Conservation (phyloP, 495 filamentous ascomycete genomes). For the Halenospora varia region DNA sequence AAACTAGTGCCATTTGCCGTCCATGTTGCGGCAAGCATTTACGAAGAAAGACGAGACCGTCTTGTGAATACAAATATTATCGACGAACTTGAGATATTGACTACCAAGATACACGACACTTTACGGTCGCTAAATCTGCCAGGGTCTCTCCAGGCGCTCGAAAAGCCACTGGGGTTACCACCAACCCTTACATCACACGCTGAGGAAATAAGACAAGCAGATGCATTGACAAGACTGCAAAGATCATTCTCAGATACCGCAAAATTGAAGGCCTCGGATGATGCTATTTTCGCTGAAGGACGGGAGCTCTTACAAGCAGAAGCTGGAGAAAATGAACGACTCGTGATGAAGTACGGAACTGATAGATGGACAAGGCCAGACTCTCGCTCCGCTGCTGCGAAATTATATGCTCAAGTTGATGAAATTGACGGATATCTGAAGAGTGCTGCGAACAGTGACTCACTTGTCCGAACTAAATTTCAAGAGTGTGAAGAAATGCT, state of each 20-base stretch:
- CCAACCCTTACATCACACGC: slow-evolving; percentile 81
- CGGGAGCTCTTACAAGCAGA: slow-evolving; percentile 72
- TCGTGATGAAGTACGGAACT: slow-evolving; percentile 79
- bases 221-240: slow-evolving; percentile 70
- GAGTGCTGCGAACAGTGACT: slow-evolving; percentile 78
- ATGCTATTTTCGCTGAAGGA: slow-evolving; percentile 75
- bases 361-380: slow-evolving; percentile 74
- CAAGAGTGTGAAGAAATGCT: slow-evolving; percentile 70
- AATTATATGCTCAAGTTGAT: slow-evolving; percentile 67
- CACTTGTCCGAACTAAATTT: slow-evolving; percentile 74
- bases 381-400: slow-evolving; percentile 64
- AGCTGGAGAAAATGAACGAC: slow-evolving; percentile 72
- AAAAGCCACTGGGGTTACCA: slow-evolving; percentile 92
- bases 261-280: slow-evolving; percentile 75
- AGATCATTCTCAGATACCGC: slow-evolving; percentile 80
- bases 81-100: slow-evolving; percentile 78
- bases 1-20: slow-evolving; percentile 95
- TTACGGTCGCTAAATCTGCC: slow-evolving; percentile 83
- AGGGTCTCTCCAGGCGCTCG: slow-evolving; percentile 88
- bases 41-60: slow-evolving; percentile 85
- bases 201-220: slow-evolving; percentile 92
- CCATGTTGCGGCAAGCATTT: slow-evolving; percentile 91
- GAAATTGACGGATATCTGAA: slow-evolving; percentile 89
- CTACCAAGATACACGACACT: slow-evolving; percentile 73
- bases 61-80: slow-evolving; percentile 83